A percentile compares a stretch with the other conserved stretches of the same genome.
These are phyloP conservation scores for Penicillium expansum DNA, from an alignment of 2,329 filamentous ascomycete genomes.

Conservation along the genomic window DNA sequence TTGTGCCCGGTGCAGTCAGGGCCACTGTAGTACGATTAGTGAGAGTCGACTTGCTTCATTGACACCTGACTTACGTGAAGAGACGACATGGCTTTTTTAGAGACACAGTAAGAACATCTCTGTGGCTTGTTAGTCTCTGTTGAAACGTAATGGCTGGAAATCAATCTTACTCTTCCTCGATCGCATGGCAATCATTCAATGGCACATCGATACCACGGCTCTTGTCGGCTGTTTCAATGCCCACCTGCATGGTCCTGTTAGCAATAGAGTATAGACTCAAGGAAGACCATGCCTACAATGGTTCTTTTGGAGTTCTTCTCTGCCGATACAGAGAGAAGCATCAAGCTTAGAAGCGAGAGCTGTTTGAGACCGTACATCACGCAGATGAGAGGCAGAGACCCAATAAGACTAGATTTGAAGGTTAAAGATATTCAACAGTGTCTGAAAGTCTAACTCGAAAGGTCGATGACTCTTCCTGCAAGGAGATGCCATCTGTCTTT, in stretches of 20 bases:
- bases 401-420: neutral
- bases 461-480: neutral
- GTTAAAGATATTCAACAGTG: neutral
- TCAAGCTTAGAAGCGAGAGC: conserved; percentile 21
- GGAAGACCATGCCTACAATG: conserved; percentile 3
- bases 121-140: conserved; percentile 1
- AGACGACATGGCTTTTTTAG: conserved; percentile 24
- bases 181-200: conserved; percentile 22
- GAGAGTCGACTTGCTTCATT: neutral
- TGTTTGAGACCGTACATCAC: conserved; percentile 24
- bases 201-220: conserved; percentile 21
- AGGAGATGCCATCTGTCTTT: conserved; percentile 1
- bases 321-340: conserved; percentile 21
- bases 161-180: conserved; percentile 24
- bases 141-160: neutral
- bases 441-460: neutral
- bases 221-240: conserved; percentile 19
- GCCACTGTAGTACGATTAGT: conserved; percentile 10
- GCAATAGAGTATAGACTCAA: neutral
- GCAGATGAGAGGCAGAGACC: neutral
- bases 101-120: conserved; percentile 22
- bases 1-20: conserved; percentile 24
- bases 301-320: conserved; percentile 14
- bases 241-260: conserved; percentile 17
- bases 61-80: conserved; percentile 20